phyloP scores from a whole-genome alignment of 1,139 yeast species.

The Suhomyces coccinellae region DNA sequence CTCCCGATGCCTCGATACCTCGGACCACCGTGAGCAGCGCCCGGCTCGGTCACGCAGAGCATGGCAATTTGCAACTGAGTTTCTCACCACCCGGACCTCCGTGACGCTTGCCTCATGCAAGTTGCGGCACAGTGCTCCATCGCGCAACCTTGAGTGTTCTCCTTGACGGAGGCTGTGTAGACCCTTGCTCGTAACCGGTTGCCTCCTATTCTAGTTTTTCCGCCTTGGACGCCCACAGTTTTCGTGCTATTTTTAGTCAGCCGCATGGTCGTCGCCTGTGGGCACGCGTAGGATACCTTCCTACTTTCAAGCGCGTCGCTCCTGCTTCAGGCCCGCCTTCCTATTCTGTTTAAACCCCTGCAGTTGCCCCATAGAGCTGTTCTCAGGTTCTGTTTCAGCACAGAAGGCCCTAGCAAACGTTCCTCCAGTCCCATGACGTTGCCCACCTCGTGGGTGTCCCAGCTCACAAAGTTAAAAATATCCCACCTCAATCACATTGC shows the following conservation, averaged over 20 bases:
- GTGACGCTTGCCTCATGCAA: conserved; percentile 6
- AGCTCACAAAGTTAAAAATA: conserved; percentile 16
- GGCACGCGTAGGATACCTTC: background rate
- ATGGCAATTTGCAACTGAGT: background rate
- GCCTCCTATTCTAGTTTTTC: conserved; percentile 9
- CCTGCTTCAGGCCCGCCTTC: background rate
- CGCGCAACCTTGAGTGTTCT: conserved; percentile 4
- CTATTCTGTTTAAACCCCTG: background rate
- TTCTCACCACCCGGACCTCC: background rate
- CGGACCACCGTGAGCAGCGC: background rate
- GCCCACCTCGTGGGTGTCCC: background rate
- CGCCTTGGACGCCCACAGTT: background rate
- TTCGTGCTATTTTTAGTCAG: conserved; percentile 2
- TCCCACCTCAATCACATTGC: conserved; percentile 32
- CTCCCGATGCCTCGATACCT: background rate
- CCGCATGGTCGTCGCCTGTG: background rate
- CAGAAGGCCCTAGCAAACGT: too few species aligned
- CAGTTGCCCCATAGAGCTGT: too few species aligned
- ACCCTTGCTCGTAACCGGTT: conserved; percentile 5
- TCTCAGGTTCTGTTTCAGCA: too few species aligned
- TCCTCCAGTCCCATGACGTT: too few species aligned
- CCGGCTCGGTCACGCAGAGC: background rate
- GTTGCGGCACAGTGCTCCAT: conserved; percentile 3
- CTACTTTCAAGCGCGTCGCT: too few species aligned
- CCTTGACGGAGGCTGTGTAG: conserved; percentile 13